Base-by-base conservation (phyloP, 2,329 filamentous ascomycete species). In the Pleurostoma richardsiae region DNA sequence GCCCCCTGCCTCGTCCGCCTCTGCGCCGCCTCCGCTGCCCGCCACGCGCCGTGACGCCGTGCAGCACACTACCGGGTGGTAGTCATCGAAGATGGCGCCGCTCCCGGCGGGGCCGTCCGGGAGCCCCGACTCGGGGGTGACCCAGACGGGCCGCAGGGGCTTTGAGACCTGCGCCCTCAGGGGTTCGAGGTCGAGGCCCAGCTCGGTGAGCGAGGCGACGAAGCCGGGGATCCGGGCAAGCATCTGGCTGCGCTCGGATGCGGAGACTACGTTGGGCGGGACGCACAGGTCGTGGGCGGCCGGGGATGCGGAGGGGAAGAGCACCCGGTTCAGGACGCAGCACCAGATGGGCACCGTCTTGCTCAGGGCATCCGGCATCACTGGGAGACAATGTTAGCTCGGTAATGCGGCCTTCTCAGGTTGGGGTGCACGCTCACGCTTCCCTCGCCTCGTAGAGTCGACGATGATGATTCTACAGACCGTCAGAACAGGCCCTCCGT, bases 261-360 rank as follows among this genome's bases (percentile, higher is more conserved):
- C 71, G 4, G 86, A 83, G 10, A 95, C 81, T 29, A 85, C 80
- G 50, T 83, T 77, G 1, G 85, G 82, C 2, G 90, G 88, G 4
- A 88, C 86, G 57, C 83, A 77, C 6, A 97, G 74, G 2, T 65
- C 56, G 57, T 85, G 73, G 2, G 54, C 55, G 43, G 52, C 62
- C 6, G 62, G 51, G 4, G 68, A 61, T 44, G 70, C 54, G 26
- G 73, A 67, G 0, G 87, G 85, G 61, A 96, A 95, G 4, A 97
- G 70, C 3, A 82, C 72, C 41, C 79, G 75, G 66, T 97, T 97
- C 57, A 96, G 68, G 19, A 96, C 88, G 51, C 85, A 82, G 65
- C 88, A 91, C 94, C 94, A 99, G 52, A 96, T 88, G 2, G 94
- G 92, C 29, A 97, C 76, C 0, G 94, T 97, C 66, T 96, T 96